Percentiles rank a stretch among this genome's conserved stretches.
Evolutionary conservation across 768 basidiomycete genomes (phyloP).

Genomic region (Phanerodontia chrysosporium): DNA sequence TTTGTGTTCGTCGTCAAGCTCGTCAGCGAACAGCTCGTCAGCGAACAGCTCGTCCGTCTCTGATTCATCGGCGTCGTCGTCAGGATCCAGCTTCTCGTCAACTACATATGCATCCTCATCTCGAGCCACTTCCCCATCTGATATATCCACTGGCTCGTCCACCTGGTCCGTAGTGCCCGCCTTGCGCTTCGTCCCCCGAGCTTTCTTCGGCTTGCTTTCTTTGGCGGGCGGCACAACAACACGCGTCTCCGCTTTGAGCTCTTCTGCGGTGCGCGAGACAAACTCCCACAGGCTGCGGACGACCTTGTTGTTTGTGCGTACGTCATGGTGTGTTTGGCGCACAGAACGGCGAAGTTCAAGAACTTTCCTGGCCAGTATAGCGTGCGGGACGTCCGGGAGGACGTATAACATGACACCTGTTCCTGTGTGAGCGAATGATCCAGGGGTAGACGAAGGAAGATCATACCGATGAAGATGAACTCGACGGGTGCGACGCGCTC

Average conservation of each 20-base stretch:
- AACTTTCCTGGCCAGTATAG: constrained; percentile 52
- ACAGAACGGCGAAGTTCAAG: constrained; percentile 52
- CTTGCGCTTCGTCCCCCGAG: neutral
- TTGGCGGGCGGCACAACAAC: too few relatives aligned
- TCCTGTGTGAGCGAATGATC: neutral
- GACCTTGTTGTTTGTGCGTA: constrained; percentile 58
- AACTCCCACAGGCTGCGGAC: constrained; percentile 55
- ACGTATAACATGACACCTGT: constrained; percentile 65
- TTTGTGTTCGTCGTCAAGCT: too few relatives aligned
- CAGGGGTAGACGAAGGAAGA: neutral
- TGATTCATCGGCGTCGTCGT: too few relatives aligned
- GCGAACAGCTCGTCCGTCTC: too few relatives aligned
- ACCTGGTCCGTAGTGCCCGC: too few relatives aligned
- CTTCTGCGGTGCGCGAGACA: constrained; percentile 37
- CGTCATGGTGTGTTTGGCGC: constrained; percentile 53
- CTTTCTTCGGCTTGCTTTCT: neutral
- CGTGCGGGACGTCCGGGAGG: constrained; percentile 38
- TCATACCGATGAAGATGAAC: constrained; percentile 76
- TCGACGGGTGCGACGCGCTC: constrained; percentile 69
- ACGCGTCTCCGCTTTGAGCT: constrained; percentile 12
- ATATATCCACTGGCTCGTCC: too few relatives aligned
- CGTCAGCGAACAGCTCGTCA: too few relatives aligned
- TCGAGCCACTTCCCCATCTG: too few relatives aligned
- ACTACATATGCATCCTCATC: too few relatives aligned
- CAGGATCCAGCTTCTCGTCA: too few relatives aligned